phyloP scores from a whole-genome alignment of 306 rosid species.

The Amphicarpaea edgeworthii region DNA sequence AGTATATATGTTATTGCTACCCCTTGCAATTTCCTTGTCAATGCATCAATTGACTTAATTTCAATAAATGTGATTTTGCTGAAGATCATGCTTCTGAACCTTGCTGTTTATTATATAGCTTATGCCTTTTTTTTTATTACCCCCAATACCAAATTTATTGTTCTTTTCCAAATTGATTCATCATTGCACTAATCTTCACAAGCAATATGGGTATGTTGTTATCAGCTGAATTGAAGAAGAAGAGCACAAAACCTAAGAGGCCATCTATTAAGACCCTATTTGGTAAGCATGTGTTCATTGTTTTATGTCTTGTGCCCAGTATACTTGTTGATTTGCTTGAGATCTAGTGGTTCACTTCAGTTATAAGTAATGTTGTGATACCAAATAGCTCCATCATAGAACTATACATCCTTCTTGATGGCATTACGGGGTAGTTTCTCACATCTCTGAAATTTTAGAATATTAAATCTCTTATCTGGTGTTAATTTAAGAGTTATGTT shows the following conservation, averaged over 20 bases:
- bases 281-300: slow-evolving; percentile 62
- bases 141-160: background rate
- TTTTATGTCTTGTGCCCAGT: background rate
- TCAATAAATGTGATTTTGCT: slow-evolving; percentile 30
- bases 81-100: background rate
- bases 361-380: background rate
- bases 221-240: slow-evolving; percentile 96
- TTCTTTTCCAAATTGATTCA: slow-evolving; percentile 24
- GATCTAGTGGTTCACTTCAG: slow-evolving; percentile 21
- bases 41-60: slow-evolving; percentile 25
- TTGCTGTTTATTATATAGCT: background rate
- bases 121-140: background rate
- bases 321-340: slow-evolving; percentile 21
- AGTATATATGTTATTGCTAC: background rate
- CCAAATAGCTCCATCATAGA: background rate
- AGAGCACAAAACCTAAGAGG: slow-evolving; percentile 83
- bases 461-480: background rate
- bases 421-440: slow-evolving; percentile 6
- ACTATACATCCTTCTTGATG: background rate
- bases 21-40: background rate
- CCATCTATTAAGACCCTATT: slow-evolving; percentile 93
- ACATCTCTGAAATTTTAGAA: slow-evolving; percentile 18
- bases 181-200: slow-evolving; percentile 22
- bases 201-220: slow-evolving; percentile 34
- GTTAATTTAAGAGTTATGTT: background rate